Evolutionary conservation across 768 basidiomycete species (phyloP), one percentile per base, ranked within the genome.

Genomic region (Leccinum rimulosum): DNA sequence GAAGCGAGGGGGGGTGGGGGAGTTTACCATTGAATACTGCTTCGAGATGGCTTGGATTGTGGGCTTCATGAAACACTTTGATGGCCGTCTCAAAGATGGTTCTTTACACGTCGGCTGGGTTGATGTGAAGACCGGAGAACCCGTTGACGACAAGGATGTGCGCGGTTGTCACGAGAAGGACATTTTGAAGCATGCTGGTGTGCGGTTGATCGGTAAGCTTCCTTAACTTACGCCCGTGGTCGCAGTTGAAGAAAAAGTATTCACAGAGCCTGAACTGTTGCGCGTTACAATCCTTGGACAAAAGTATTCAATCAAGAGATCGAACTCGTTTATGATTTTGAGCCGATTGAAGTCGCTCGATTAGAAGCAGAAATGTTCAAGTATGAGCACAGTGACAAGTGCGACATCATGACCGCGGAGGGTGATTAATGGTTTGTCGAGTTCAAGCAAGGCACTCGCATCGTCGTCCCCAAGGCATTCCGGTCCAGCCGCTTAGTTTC

Each of bases 11-110:
- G 97, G n/a, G 88, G 28, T 30, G 31, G 3, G 9, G 31, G 11
- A 96, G 69, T 89, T 99, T 75, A 95, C 95, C 2, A 96, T 98
- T 66, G 90, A 97, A 73, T 97, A 96, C 19, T 93, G 93, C 69
- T 97, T 99, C 68, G 97, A 99, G 78, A 96, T 99, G 91, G 95
- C 96, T 3, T 99, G 96, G 95, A 88, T 98, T 75, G 98, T 95
- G 93, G 96, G 97, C 45, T 86, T 84, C 77, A 97, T 98, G 83
- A 97, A 95, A 75, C 95, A 99, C 79, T 96, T 98, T 75, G 93
- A 99, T 64, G 97, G 97, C 17, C 93, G 93, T 59, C 82, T 98
- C 65, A 95, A 96, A 77, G 86, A 91, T 65, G 94, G 93, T 47
- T 84, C 91, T 33, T 81, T 96, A 33, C 91, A 98, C 69, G 96